Percentiles rank a stretch among this genome's conserved stretches.
phyloP scores from a whole-genome alignment of 2,329 filamentous ascomycete genomes.

The Xylariaceae sp. region DNA sequence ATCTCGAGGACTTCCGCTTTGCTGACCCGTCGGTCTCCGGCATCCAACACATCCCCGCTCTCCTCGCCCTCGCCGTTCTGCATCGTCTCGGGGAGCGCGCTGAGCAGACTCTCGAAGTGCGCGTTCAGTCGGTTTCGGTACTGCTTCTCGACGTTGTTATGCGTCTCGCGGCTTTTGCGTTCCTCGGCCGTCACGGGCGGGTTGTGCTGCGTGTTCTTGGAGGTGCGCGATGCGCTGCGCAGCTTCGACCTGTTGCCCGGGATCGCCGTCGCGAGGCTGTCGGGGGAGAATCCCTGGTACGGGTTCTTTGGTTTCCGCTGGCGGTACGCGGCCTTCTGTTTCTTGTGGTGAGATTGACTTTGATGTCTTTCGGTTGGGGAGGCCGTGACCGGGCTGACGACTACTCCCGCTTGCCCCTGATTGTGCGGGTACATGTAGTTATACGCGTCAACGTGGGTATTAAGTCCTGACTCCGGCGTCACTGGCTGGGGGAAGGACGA shows the following conservation, averaged over 20 bases:
- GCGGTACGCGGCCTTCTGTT: constrained; percentile 20
- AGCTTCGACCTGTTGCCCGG: constrained; percentile 27
- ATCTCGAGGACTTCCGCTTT: constrained; percentile 46
- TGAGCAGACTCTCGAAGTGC: constrained; percentile 43
- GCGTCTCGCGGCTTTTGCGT: constrained; percentile 35
- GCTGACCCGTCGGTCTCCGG: constrained; percentile 34
- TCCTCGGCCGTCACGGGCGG: constrained; percentile 34
- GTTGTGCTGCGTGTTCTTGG: constrained; percentile 36
- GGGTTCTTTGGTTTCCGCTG: constrained; percentile 19
- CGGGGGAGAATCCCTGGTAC: constrained; percentile 20
- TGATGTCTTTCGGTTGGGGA: constrained; percentile 20
- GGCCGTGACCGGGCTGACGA: constrained; percentile 22
- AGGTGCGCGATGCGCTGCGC: constrained; percentile 34
- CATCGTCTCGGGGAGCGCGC: constrained; percentile 38
- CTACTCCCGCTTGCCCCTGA: constrained; percentile 20
- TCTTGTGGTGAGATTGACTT: constrained; percentile 21
- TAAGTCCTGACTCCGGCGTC: constrained; percentile 22
- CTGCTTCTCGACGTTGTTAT: constrained; percentile 48
- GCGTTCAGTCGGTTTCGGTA: constrained; percentile 46
- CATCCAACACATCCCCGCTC: constrained; percentile 23
- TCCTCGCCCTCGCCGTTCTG: constrained; percentile 30
- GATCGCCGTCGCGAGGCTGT: constrained; percentile 4
- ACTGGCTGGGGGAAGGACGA: constrained; percentile 25
- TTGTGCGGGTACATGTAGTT: constrained; percentile 26
- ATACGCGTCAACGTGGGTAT: constrained; percentile 24